Evolutionary conservation across 306 rosid genomes (phyloP).

Genomic region (Prunus campanulata): DNA sequence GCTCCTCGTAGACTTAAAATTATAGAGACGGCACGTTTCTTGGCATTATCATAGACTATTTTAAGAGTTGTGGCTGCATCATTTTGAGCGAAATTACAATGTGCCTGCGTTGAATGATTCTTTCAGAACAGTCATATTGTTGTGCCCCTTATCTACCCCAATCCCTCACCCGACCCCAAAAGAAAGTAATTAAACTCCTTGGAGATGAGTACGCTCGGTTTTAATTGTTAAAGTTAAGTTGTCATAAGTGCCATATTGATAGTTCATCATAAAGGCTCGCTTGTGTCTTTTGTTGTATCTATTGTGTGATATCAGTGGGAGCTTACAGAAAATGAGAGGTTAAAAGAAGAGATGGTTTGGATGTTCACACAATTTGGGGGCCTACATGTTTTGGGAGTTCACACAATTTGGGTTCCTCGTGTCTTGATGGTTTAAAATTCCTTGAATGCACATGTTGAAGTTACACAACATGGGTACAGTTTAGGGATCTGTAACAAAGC

Average conservation of each 20-base stretch:
- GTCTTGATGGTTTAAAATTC: not conserved
- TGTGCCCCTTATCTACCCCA: not conserved
- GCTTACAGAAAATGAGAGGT: not conserved
- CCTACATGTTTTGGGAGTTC: not conserved
- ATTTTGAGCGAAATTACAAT: too few species aligned
- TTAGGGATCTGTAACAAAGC: not conserved
- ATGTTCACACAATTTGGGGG: not conserved
- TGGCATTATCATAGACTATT: not conserved
- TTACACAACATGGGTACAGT: not conserved
- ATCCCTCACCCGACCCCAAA: not conserved
- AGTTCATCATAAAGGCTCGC: not conserved
- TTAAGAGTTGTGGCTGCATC: not conserved
- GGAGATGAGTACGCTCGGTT: not conserved
- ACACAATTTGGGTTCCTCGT: not conserved
- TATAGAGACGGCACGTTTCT: not conserved
- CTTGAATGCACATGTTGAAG: not conserved
- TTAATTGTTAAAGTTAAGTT: not conserved
- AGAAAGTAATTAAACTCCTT: not conserved
- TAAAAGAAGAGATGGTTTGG: not conserved
- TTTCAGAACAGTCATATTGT: not conserved
- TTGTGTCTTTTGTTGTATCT: not conserved
- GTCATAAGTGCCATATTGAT: not conserved
- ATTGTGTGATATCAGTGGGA: not conserved
- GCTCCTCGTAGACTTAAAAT: not conserved
- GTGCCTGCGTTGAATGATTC: not conserved